phyloP scores from a whole-genome alignment of 805 yeast genomes.

The Pachysolen tannophilus region DNA sequence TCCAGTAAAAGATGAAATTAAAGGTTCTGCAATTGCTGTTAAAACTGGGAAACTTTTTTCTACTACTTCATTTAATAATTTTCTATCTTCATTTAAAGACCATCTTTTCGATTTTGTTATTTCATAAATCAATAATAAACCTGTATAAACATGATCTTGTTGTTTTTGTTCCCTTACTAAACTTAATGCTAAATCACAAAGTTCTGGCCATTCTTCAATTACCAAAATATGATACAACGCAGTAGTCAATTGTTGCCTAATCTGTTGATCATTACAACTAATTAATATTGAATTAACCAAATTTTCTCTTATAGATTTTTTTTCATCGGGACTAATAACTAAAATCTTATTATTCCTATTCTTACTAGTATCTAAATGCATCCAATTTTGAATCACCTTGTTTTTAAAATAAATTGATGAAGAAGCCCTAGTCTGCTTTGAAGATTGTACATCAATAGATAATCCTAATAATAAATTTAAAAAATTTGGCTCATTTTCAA shows the following conservation, averaged over 20 bases:
- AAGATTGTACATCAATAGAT: constrained; percentile 28
- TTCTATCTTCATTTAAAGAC: constrained; percentile 46
- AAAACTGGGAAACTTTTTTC: constrained; percentile 55
- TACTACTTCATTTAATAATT: constrained; percentile 44
- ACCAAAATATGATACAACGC: constrained; percentile 47
- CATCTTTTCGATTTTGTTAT: constrained; percentile 67
- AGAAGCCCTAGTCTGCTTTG: constrained; percentile 50
- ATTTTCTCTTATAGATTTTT: constrained; percentile 54
- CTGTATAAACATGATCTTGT: constrained; percentile 44
- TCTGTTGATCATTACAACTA: constrained; percentile 29
- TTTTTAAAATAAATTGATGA: constrained; percentile 84
- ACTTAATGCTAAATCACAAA: constrained; percentile 36
- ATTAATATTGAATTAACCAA: constrained; percentile 49
- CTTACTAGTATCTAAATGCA: constrained; percentile 17
- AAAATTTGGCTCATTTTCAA: constrained; percentile 36
- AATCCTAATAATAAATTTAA: constrained; percentile 36
- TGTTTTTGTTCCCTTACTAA: constrained; percentile 38
- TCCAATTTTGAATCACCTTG: constrained; percentile 61
- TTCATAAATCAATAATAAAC: constrained; percentile 63
- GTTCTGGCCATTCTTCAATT: constrained; percentile 46
- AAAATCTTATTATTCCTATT: constrained; percentile 12
- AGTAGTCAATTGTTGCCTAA: constrained; percentile 50
- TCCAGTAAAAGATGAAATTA: constrained; percentile 19
- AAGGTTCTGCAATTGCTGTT: constrained; percentile 47
- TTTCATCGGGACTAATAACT: constrained; percentile 42